These are phyloP conservation scores for Prunus dulcis DNA, from an alignment of 306 rosid species.

Conservation along the genomic window DNA sequence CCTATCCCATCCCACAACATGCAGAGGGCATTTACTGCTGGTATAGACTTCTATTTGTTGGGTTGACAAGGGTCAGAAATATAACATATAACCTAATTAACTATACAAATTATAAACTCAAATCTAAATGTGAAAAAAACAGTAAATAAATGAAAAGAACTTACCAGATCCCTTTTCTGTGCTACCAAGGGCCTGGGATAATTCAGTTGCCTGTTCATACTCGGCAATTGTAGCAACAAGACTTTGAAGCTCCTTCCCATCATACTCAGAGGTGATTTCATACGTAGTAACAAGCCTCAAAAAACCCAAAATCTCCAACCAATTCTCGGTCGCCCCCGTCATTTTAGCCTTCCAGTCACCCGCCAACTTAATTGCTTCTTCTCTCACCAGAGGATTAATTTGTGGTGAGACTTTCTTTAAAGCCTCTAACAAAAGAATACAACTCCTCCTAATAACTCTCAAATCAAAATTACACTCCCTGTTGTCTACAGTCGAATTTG, in stretches of 20 bases:
- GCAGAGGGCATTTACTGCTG: not conserved
- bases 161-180: slow-evolving; percentile 29
- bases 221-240: slow-evolving; percentile 25
- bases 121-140: not conserved
- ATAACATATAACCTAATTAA: not conserved
- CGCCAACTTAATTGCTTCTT: slow-evolving; percentile 40
- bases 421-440: slow-evolving; percentile 37
- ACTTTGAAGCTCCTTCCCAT: slow-evolving; percentile 22
- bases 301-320: slow-evolving; percentile 41
- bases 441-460: slow-evolving; percentile 27
- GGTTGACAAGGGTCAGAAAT: not conserved
- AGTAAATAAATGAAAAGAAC: slow-evolving; percentile 13
- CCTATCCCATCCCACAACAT: not conserved
- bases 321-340: slow-evolving; percentile 5
- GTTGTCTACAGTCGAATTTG: slow-evolving; percentile 11
- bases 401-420: slow-evolving; percentile 28
- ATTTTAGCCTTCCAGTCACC: slow-evolving; percentile 42
- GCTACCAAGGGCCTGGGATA: slow-evolving; percentile 24
- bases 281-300: slow-evolving; percentile 37
- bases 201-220: slow-evolving; percentile 25
- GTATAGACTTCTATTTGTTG: not conserved
- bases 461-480: slow-evolving; percentile 8
- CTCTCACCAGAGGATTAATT: slow-evolving; percentile 31
- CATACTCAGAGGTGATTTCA: slow-evolving; percentile 27
- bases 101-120: not conserved